Conservation (phyloP, 345 rosid species). For the Ricinus communis region DNA sequence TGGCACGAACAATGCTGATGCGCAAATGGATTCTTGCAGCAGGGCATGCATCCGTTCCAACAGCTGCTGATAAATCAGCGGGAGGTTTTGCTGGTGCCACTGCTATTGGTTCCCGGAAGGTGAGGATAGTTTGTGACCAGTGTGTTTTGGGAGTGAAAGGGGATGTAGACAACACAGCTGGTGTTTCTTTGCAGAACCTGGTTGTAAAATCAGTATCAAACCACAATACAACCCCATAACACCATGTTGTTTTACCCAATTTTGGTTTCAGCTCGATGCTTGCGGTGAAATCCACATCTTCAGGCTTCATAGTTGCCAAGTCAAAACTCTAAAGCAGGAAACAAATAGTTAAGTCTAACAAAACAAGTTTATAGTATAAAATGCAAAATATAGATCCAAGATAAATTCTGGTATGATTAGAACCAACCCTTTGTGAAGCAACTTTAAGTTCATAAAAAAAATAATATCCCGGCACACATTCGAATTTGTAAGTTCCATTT, state of each 20-base stretch:
- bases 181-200: constrained; percentile 86
- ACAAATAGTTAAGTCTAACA: not conserved
- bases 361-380: not conserved
- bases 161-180: constrained; percentile 76
- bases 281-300: constrained; percentile 92
- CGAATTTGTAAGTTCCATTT: not conserved
- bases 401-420: not conserved
- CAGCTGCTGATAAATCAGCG: constrained; percentile 34
- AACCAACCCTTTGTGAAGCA: not conserved
- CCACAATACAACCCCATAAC: constrained; percentile 87
- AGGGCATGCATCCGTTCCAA: constrained; percentile 60
- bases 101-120: constrained; percentile 77
- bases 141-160: constrained; percentile 82
- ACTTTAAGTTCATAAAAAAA: not conserved
- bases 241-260: constrained; percentile 30
- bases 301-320: constrained; percentile 74
- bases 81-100: constrained; percentile 30
- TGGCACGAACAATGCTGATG: constrained; percentile 74
- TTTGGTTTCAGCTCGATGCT: constrained; percentile 45
- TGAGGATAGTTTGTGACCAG: constrained; percentile 87
- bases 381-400: not conserved
- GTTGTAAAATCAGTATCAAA: constrained; percentile 82
- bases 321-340: constrained; percentile 63
- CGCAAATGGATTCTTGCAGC: constrained; percentile 65
- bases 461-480: not conserved